These are phyloP conservation scores for Hirsutella rhossiliensis DNA, from an alignment of 2,329 filamentous ascomycete species.

Conservation along the genomic window DNA sequence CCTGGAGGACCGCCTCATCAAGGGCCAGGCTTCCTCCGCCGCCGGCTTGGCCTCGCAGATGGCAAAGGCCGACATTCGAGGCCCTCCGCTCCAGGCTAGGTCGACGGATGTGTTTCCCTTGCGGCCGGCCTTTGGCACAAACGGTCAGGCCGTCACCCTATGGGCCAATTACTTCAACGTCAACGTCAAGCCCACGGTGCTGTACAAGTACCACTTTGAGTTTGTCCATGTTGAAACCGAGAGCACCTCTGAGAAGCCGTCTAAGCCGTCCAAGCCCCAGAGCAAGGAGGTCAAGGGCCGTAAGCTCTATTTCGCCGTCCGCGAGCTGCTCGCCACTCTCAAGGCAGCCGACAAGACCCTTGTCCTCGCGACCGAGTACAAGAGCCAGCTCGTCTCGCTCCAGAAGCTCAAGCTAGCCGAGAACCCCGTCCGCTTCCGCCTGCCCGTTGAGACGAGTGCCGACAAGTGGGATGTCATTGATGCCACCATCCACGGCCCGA, in stretches of 20 bases:
- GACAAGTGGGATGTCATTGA: slow-evolving; percentile 21
- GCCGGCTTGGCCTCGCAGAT: slow-evolving; percentile 21
- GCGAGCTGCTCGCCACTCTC: slow-evolving; percentile 23
- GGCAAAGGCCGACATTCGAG: slow-evolving; percentile 18
- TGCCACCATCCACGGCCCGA: slow-evolving; percentile 29
- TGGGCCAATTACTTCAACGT: slow-evolving; percentile 45
- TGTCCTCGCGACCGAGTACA: slow-evolving; percentile 36
- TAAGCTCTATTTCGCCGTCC: slow-evolving; percentile 30
- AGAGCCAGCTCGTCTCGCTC: slow-evolving; percentile 31
- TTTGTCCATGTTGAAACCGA: slow-evolving; percentile 14
- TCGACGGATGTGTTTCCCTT: slow-evolving; percentile 24
- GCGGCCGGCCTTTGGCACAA: slow-evolving; percentile 36
- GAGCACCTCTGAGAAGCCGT: slow-evolving; percentile 5
- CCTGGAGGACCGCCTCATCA: slow-evolving; percentile 29
- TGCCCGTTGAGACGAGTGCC: slow-evolving; percentile 19
- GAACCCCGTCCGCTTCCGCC: slow-evolving; percentile 20
- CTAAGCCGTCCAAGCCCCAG: slow-evolving; percentile 5
- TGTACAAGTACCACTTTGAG: slow-evolving; percentile 35
- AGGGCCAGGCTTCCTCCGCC: slow-evolving; percentile 10
- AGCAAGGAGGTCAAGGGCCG: slow-evolving; percentile 24
- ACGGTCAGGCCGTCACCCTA: slow-evolving; percentile 28
- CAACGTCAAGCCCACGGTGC: slow-evolving; percentile 18
- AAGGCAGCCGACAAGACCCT: slow-evolving; percentile 14
- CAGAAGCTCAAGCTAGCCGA: slow-evolving; percentile 21
- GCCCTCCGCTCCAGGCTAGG: not conserved